phyloP scores from a whole-genome alignment of 805 yeast species.

The Danielia reshetovae region DNA sequence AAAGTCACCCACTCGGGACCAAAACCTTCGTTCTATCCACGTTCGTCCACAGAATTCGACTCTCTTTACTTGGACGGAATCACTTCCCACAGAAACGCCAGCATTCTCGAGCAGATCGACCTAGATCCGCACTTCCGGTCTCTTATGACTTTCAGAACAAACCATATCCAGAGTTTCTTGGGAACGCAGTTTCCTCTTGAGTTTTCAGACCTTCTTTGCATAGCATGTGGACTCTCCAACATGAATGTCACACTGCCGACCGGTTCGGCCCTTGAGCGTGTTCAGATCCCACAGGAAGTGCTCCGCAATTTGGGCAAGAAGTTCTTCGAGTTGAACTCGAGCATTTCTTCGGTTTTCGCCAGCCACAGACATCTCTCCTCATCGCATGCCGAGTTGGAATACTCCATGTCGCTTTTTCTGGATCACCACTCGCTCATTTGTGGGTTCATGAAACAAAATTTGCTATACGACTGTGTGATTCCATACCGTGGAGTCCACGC shows the following conservation, averaged over 20 bases:
- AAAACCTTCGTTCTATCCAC: constrained; percentile 13
- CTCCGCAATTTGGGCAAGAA: constrained; percentile 26
- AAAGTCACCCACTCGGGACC: constrained; percentile 12
- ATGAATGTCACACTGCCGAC: constrained; percentile 11
- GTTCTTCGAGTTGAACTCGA: constrained; percentile 21
- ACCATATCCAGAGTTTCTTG: constrained; percentile 21
- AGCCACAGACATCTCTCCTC: constrained; percentile 27
- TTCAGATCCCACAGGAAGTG: constrained; percentile 9
- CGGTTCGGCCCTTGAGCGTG: constrained; percentile 7
- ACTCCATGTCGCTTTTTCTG: constrained; percentile 19
- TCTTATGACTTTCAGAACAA: constrained; percentile 11
- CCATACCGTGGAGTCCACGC: constrained; percentile 30
- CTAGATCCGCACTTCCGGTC: constrained; percentile 8
- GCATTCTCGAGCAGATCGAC: constrained; percentile 4
- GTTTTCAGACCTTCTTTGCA: constrained; percentile 22
- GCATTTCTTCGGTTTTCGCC: constrained; percentile 25
- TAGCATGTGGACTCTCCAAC: constrained; percentile 29
- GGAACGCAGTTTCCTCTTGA: constrained; percentile 22
- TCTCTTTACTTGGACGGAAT: no score
- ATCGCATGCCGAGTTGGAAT: constrained; percentile 24
- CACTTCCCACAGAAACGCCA: neutral
- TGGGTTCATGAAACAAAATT: constrained; percentile 29
- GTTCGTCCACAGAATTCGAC: constrained; percentile 15
- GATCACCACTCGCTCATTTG: constrained; percentile 19
- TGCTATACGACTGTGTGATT: constrained; percentile 24